Base-by-base conservation (phyloP, 495 filamentous ascomycete genomes). In the Arthonia radiata region DNA sequence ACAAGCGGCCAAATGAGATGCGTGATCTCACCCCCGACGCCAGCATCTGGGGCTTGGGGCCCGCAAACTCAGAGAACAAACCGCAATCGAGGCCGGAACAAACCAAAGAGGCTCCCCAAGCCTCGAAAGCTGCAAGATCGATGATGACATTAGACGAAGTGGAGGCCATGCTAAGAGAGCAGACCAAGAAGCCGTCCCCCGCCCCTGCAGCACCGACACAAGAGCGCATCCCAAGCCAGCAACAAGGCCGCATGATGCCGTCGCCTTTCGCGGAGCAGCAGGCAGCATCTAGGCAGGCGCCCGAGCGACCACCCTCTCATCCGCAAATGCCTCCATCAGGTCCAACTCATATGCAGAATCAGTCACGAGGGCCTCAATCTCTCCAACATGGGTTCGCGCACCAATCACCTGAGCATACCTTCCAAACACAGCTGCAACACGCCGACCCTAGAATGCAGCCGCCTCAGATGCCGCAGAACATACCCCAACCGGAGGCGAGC, bases 141-240 rank as follows among this genome's bases (percentile, higher is more conserved):
- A n/a, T n/a, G 58, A 66, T 99, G 71, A 93, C 78, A 38, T 41
- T 99, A 32, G 86, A 94, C 43, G 86, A 94, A 48, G 86, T 99
- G 10, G 86, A 99, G 52, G 89, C 86, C 18, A 69, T 80, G 37
- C 75, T 99, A 58, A 66, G 78, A 19, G 58, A 65, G 8, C 74
- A 79, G 38, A 47, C 58, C 12, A 64, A 67, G 37, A 57, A 53
- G 29, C 47, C 58, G 16, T 27, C 22, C 24, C 15, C 37, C 24
- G 27, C 14, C 18, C 12, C 37, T 17, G 13, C 46, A 46, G 24
- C 39, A 33, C 4, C 38, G 31, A 15, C 30, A 31, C 7, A 22
- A 22, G 6, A 22, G 7, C 19, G 6, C 19, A 6, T 22, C 19
- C 6, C 11, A 6, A 22, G 19, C 19, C 11, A 11, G 19, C 19